Base-by-base conservation (phyloP, 2,329 filamentous ascomycete species). In the Boeremia exigua region DNA sequence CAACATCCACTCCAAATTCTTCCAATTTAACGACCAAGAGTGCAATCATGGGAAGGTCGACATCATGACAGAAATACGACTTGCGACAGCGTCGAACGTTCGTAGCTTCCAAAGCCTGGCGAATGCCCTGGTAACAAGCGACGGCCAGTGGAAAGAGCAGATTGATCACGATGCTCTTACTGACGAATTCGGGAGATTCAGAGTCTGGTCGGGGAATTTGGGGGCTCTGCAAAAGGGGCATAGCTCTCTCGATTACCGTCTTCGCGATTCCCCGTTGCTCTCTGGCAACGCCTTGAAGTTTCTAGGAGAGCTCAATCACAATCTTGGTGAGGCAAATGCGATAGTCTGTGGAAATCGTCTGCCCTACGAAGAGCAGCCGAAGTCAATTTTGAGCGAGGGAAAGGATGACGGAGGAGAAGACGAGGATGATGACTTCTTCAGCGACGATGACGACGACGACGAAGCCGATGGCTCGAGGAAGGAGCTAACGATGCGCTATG, bases 201-300 rank as follows among this genome's bases (percentile, higher is more conserved):
- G 72, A 33, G 72, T 75, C 0, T 76, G 72, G 73, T 65, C 65
- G 11, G 65, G 74, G 6, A 75, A 75, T 48, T 53, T 75, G 3
- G 73, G 72, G 4, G 73, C 71, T 17, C 48, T 75, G 19, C 71
- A 74, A 27, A 75, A 74, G 59, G 73, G 74, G 5, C 74, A 75
- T 44, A 71, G 69, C 40, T 72, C 67, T 17, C 54, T 75, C 4
- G 74, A 76, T 47, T 75, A 76, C 49, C 70, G 74, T 14, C 59
- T 76, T 9, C 73, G 73, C 28, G 74, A 74, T 38, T 71, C 71
- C 8, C 72, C 73, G 4, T 58, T 74, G 3, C 62, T 75, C 2
- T 69, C 64, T 8, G 69, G 60, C 37, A 74, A 73, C 50, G 61
- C 68, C 3, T 58, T 75, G n/a, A 75, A 71, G 27, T 62, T 76